These are phyloP conservation scores for Capsicum baccatum DNA, from an alignment of 257 asterid species.

Conservation along the genomic window DNA sequence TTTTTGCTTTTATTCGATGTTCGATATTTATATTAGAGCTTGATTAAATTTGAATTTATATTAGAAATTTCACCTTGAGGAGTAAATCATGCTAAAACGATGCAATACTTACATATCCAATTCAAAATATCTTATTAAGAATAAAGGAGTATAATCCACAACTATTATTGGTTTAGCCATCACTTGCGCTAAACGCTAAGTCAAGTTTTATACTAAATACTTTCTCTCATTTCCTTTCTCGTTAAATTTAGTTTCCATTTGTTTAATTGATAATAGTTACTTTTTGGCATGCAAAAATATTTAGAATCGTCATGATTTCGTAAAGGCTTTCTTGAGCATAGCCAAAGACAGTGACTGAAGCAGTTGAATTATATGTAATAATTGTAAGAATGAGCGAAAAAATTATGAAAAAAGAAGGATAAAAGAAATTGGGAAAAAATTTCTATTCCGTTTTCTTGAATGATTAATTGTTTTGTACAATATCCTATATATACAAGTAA, in stretches of 20 bases:
- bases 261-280: neutral
- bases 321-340: neutral
- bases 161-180: neutral
- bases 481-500: too few species aligned
- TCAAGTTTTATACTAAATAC: neutral
- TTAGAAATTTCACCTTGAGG: rapidly evolving
- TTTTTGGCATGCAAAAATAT: neutral
- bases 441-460: too few species aligned
- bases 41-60: neutral
- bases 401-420: too few species aligned
- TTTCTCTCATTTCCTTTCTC: neutral
- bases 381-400: neutral
- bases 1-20: neutral
- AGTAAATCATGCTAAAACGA: rapidly evolving
- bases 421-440: too few species aligned
- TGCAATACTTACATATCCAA: neutral
- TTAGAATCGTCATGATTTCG: constrained; percentile 7
- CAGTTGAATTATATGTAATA: neutral
- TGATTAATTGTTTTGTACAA: too few species aligned
- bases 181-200: neutral
- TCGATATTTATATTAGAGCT: neutral
- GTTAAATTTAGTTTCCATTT: neutral
- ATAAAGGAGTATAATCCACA: neutral
- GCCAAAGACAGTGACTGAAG: constrained; percentile 30
- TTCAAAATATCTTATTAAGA: neutral